Conservation (phyloP, 768 basidiomycete genomes). For the Podaxis rugospora region DNA sequence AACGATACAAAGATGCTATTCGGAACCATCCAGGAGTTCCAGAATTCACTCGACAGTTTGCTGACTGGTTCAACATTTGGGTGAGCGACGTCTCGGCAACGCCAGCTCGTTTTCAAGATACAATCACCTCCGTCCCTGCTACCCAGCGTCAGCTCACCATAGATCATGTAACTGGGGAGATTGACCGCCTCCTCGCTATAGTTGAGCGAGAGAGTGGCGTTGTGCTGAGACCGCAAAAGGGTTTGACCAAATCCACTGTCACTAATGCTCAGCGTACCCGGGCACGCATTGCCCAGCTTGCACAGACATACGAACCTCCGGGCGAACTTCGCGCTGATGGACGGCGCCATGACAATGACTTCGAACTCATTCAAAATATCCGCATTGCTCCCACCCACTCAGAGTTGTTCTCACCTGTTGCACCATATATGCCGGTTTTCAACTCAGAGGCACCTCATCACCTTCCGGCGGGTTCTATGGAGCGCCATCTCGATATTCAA, state of each 20-base stretch:
- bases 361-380: slow-evolving; percentile 48
- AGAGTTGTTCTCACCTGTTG: slow-evolving; percentile 47
- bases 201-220: slow-evolving; percentile 45
- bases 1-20: too few relatives aligned
- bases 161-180: slow-evolving; percentile 27
- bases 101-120: slow-evolving; percentile 23
- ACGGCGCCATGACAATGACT: slow-evolving; percentile 69
- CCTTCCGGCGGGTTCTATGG: slow-evolving; percentile 52
- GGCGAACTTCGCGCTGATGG: slow-evolving; percentile 45
- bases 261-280: slow-evolving; percentile 26
- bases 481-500: slow-evolving; percentile 60
- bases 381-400: slow-evolving; percentile 66
- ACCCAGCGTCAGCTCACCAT: slow-evolving; percentile 34
- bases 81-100: too few relatives aligned
- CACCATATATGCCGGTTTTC: slow-evolving; percentile 61
- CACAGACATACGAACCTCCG: slow-evolving; percentile 46
- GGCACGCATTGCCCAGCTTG: slow-evolving; percentile 29
- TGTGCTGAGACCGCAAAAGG: slow-evolving; percentile 19
- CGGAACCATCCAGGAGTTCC: too few relatives aligned
- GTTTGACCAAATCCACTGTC: neutral
- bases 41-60: too few relatives aligned
- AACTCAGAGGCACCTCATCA: slow-evolving; percentile 60
- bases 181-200: slow-evolving; percentile 37
- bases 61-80: too few relatives aligned
- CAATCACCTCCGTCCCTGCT: slow-evolving; percentile 24